Evolutionary conservation across 1,139 yeast genomes (phyloP).

Genomic region (Tardiomyces depauwii): DNA sequence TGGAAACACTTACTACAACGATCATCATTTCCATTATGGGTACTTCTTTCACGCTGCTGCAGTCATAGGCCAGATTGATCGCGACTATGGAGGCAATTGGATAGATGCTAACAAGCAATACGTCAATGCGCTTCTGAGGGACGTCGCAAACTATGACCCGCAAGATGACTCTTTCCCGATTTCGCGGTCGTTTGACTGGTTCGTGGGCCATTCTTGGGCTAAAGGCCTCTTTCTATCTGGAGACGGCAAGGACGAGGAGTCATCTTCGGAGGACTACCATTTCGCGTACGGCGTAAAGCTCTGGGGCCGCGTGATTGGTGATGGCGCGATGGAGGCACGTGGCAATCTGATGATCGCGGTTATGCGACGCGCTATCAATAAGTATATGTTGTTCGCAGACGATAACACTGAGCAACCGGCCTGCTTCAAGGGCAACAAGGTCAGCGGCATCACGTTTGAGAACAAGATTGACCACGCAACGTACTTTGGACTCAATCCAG

Average conservation of each 20-base stretch:
- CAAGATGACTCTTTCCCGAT: slow-evolving; percentile 60
- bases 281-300: slow-evolving; percentile 71
- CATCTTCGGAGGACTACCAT: slow-evolving; percentile 74
- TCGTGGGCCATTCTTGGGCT: slow-evolving; percentile 76
- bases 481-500: slow-evolving; percentile 62
- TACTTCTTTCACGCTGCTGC: slow-evolving; percentile 74
- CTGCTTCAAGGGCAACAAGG: slow-evolving; percentile 48
- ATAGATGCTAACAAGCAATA: slow-evolving; percentile 49
- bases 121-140: slow-evolving; percentile 58
- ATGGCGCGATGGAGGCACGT: slow-evolving; percentile 54
- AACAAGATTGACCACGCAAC: slow-evolving; percentile 90
- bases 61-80: slow-evolving; percentile 54
- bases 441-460: slow-evolving; percentile 66
- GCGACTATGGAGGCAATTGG: slow-evolving; percentile 54
- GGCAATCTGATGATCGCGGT: slow-evolving; percentile 66
- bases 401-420: slow-evolving; percentile 53
- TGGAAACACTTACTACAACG: slow-evolving; percentile 64
- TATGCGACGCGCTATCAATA: slow-evolving; percentile 50
- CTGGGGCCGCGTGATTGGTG: slow-evolving; percentile 69
- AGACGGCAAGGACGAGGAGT: slow-evolving; percentile 75
- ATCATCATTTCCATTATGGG: slow-evolving; percentile 77
- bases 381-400: slow-evolving; percentile 45
- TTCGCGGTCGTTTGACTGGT: slow-evolving; percentile 72
- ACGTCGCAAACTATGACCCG: slow-evolving; percentile 61
- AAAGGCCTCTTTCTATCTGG: slow-evolving; percentile 57